A percentile compares a stretch with the other conserved stretches of the same genome.
phyloP scores from a whole-genome alignment of 176 grass and related monocot species.

The Triticum urartu region DNA sequence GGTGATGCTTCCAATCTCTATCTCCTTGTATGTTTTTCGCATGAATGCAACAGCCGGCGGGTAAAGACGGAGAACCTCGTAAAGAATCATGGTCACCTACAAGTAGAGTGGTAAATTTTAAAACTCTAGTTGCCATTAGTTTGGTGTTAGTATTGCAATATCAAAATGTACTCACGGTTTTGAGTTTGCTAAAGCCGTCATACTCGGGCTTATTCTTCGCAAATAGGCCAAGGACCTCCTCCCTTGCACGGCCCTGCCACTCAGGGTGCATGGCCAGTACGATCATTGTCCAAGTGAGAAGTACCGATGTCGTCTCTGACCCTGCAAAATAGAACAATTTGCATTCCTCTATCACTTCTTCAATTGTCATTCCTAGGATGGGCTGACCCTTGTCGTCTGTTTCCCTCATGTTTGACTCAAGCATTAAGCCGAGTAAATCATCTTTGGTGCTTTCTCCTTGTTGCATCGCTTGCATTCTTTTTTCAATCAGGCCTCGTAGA shows the following conservation, averaged over 20 bases:
- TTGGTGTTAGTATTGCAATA: background rate
- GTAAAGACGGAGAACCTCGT: background rate
- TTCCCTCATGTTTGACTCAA: slow-evolving; percentile 3
- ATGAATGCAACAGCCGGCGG: background rate
- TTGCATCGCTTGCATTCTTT: background rate
- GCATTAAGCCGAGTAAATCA: background rate
- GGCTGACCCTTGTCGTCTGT: background rate
- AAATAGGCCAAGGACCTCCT: background rate
- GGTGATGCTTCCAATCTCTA: background rate
- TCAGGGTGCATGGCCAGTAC: background rate
- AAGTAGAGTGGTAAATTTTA: background rate
- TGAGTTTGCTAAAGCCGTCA: background rate
- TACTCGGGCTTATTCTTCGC: background rate
- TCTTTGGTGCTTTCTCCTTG: background rate
- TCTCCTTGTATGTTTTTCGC: background rate
- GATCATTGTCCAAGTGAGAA: background rate
- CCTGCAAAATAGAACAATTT: background rate
- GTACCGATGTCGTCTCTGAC: background rate
- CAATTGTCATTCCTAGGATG: background rate
- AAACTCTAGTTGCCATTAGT: no score
- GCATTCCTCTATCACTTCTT: background rate
- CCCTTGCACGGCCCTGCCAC: background rate
- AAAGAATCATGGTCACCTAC: background rate
- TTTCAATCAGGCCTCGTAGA: background rate
- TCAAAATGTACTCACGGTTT: no score